Evolutionary conservation across 2,329 filamentous ascomycete species (phyloP), one percentile per base, ranked within the genome.

Genomic region (Monosporascus sp.): DNA sequence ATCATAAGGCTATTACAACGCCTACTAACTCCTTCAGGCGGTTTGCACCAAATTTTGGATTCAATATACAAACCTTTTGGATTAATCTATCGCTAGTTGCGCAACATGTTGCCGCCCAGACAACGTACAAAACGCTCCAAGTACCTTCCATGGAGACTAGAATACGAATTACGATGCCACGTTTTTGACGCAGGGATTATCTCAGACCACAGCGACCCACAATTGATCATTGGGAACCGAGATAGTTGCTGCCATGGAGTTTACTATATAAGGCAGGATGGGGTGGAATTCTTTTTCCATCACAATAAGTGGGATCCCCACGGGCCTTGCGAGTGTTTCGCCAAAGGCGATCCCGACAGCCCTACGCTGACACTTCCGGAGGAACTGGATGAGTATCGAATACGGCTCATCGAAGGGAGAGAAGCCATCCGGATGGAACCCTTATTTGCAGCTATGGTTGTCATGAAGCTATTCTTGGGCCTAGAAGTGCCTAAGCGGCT

Each of bases 401-500:
- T 55, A n/a, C 17, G 44, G n/a, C 58, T 58, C 6, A 55, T 54
- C 24, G 17, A 48, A 14, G 51, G 47, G 25, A 25, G 5, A 5
- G 43, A 22, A 14, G 48, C 47, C 5, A 54, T 50, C 20, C 51
- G 43, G 9, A 54, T 64, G 24, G 56, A 57, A n/a, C 54, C 53
- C 1, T 57, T 56, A 18, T 44, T 59, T 6, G 62, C 62, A 2
- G 59, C 57, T 15, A 61, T 64, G 47, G 57, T 60, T 1, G 48
- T 52, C 6, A 60, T 64, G 60, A 64, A 64, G 7, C 7, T 60
- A 1, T 60, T 57, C 25, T 39, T 64, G 4, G 57, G 57, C 0
- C 39, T 62, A 22, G 22, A 49, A 2, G 45, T 62, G 1, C 60
- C 60, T 5, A 44, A 52, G n/a, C 15, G 37, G 20, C 36, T 62